Evolutionary conservation across 441 rosid species (phyloP).

Genomic region (Dalechampia spathulata): DNA sequence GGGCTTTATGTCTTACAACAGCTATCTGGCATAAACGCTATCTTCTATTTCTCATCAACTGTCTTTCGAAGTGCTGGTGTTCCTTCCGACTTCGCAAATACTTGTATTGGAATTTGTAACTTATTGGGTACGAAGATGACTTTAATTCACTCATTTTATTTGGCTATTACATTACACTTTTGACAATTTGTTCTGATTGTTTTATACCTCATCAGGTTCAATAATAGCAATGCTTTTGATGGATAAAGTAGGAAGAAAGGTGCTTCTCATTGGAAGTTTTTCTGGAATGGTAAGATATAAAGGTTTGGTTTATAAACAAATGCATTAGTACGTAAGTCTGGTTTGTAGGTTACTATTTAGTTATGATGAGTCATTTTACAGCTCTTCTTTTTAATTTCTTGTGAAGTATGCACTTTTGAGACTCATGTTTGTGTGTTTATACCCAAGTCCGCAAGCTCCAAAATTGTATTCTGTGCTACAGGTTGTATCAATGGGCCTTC

Average conservation of each 20-base stretch:
- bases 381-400: no score
- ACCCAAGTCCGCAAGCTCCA: conserved; percentile 6
- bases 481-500: conserved; percentile 75
- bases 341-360: no score
- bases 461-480: conserved; percentile 27
- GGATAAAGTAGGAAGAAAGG: conserved; percentile 91
- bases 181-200: conserved; percentile 9
- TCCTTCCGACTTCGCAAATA: conserved; percentile 67
- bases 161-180: background rate
- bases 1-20: conserved; percentile 97
- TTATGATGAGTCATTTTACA: no score
- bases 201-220: conserved; percentile 46
- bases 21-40: conserved; percentile 93
- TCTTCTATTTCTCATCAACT: conserved; percentile 85
- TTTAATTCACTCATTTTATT: conserved; percentile 10
- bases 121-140: conserved; percentile 40
- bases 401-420: no score
- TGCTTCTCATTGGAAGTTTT: conserved; percentile 85
- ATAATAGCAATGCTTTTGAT: conserved; percentile 70
- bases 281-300: conserved; percentile 71
- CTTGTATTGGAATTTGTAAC: conserved; percentile 68
- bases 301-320: no score
- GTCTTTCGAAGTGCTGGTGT: conserved; percentile 90
- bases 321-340: no score
- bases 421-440: no score